These are phyloP conservation scores for Fulvia fulva DNA, from an alignment of 2,329 filamentous ascomycete species.

Conservation along the genomic window DNA sequence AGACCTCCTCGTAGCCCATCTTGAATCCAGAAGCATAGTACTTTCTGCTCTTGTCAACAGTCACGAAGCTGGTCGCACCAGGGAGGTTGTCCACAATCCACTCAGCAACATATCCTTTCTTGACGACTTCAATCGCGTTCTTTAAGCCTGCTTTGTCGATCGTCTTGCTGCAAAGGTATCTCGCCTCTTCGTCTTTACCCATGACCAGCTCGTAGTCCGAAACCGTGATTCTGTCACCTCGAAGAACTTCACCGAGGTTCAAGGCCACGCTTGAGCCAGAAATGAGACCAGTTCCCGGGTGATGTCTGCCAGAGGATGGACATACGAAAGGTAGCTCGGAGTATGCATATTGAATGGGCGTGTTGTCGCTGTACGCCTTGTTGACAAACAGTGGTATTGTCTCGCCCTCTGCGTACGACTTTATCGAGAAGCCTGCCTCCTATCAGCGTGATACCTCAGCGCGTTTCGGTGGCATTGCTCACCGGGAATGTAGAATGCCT, in stretches of 20 bases:
- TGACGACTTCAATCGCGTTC: constrained; percentile 67
- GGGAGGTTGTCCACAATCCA: constrained; percentile 93
- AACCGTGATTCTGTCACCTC: constrained; percentile 77
- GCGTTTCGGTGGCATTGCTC: no score
- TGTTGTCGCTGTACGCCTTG: constrained; percentile 86
- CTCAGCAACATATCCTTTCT: constrained; percentile 78
- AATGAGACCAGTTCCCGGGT: constrained; percentile 63
- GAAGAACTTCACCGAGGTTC: constrained; percentile 81
- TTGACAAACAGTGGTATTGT: constrained; percentile 82
- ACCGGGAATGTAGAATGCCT: constrained; percentile 86
- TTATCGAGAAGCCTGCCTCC: constrained; percentile 70
- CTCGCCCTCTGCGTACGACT: constrained; percentile 72
- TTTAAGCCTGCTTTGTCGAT: constrained; percentile 62
- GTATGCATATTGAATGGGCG: constrained; percentile 87
- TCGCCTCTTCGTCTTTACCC: constrained; percentile 69
- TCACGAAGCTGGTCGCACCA: constrained; percentile 83
- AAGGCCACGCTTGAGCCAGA: constrained; percentile 74
- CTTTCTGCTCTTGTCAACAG: constrained; percentile 75
- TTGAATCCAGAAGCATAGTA: constrained; percentile 92
- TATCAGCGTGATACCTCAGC: constrained; percentile 4
- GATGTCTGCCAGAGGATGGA: constrained; percentile 65
- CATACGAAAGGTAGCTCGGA: constrained; percentile 85
- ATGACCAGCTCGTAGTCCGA: constrained; percentile 80
- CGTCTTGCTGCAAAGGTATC: constrained; percentile 66
- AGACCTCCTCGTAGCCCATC: constrained; percentile 70